Conservation (phyloP, 164 flowering plant species). For the Nymphaea colorata region DNA sequence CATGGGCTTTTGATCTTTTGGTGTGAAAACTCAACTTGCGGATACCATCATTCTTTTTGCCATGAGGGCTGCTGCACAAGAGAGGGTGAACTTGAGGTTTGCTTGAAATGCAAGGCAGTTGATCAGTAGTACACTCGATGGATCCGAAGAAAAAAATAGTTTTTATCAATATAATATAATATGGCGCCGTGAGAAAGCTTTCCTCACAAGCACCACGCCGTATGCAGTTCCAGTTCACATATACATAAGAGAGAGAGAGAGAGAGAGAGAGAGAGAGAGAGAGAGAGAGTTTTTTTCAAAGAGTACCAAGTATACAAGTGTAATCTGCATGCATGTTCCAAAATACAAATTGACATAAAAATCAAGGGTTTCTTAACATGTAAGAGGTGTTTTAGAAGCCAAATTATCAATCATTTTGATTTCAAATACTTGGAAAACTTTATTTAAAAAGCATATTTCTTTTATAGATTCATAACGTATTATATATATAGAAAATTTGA, state of each 20-base stretch:
- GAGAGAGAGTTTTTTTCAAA: too few species aligned
- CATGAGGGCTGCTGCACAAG: background rate
- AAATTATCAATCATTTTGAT: too few species aligned
- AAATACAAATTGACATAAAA: too few species aligned
- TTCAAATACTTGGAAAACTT: too few species aligned
- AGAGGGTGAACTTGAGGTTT: background rate
- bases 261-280: too few species aligned
- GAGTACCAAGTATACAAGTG: too few species aligned
- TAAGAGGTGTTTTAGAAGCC: background rate
- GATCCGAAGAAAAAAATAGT: background rate
- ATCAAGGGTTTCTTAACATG: background rate
- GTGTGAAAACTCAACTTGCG: background rate
- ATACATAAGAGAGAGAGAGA: too few species aligned
- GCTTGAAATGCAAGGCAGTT: background rate
- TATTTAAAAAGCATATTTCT: too few species aligned
- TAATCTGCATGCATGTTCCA: too few species aligned
- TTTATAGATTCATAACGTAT: too few species aligned
- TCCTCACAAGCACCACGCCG: background rate
- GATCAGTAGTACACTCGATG: background rate
- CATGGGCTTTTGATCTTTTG: background rate
- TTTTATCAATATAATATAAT: too few species aligned
- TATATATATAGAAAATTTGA: too few species aligned
- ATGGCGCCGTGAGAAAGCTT: background rate
- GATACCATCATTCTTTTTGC: background rate
- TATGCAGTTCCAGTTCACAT: background rate